These are phyloP conservation scores for Blastocystis sp. DNA, from an alignment of 352 stramenopile genomes.

Conservation along the genomic window DNA sequence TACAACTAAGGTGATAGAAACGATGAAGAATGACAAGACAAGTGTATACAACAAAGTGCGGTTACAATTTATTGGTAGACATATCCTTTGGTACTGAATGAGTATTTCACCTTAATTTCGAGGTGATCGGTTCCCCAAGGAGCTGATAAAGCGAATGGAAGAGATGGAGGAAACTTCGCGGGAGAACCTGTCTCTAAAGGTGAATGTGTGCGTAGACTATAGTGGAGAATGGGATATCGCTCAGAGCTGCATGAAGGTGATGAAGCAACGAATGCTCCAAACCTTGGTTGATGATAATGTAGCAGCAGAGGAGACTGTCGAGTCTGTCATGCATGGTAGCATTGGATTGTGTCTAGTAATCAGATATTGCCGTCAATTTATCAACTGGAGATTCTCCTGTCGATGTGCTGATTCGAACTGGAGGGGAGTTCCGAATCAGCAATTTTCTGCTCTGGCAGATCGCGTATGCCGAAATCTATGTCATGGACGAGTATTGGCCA, in stretches of 20 bases:
- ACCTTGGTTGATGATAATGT: slow-evolving; percentile 69
- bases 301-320: slow-evolving; percentile 73
- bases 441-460: slow-evolving; percentile 93
- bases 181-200: not conserved
- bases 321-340: slow-evolving; percentile 69
- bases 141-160: slow-evolving; percentile 35
- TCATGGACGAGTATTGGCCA: slow-evolving; percentile 85
- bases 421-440: slow-evolving; percentile 84
- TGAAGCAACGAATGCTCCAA: slow-evolving; percentile 63
- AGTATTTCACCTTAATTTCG: not conserved
- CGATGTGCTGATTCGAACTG: slow-evolving; percentile 87
- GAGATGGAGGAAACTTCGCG: slow-evolving; percentile 19
- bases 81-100: slow-evolving; percentile 14
- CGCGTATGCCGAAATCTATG: slow-evolving; percentile 87
- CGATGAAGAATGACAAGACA: slow-evolving; percentile 14
- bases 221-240: slow-evolving; percentile 59
- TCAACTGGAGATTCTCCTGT: slow-evolving; percentile 68
- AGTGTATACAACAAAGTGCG: slow-evolving; percentile 36
- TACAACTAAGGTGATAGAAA: not conserved
- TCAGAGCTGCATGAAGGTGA: slow-evolving; percentile 51
- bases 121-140: slow-evolving; percentile 28
- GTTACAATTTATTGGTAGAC: slow-evolving; percentile 53
- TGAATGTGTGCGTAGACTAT: slow-evolving; percentile 59
- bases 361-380: not conserved
- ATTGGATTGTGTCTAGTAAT: slow-evolving; percentile 55